Evolutionary conservation across 1,284 basidiomycete genomes (phyloP).

Genomic region (Heterobasidion occidentale): DNA sequence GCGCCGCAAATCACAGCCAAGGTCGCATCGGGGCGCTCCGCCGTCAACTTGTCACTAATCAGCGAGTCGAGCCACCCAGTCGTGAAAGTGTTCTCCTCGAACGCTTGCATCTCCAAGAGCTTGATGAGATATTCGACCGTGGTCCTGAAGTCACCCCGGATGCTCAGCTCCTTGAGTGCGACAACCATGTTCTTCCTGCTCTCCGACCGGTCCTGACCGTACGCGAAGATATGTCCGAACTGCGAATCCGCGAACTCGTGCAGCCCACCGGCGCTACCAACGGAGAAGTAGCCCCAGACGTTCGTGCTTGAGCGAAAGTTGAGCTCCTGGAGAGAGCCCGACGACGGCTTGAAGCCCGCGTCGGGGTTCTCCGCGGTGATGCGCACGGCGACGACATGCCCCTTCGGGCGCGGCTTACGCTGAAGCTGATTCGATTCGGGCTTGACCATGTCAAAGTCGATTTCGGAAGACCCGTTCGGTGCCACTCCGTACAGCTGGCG

Average conservation of each 20-base stretch:
- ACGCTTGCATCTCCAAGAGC: conserved; percentile 92
- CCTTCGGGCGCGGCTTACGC: conserved; percentile 94
- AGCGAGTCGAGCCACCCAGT: conserved; percentile 98
- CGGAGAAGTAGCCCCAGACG: conserved; percentile 99
- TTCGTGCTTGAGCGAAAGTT: conserved; percentile 99
- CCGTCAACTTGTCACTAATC: conserved; percentile 94
- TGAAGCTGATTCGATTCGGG: conserved; percentile 85
- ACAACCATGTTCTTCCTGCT: conserved; percentile 99
- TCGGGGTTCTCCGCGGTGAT: conserved; percentile 99
- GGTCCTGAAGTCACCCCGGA: conserved; percentile 97
- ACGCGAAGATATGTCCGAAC: conserved; percentile 99
- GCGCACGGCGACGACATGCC: conserved; percentile 98
- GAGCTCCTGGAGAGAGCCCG: conserved; percentile 93
- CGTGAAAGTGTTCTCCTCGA: conserved; percentile 96
- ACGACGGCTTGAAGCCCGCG: conserved; percentile 99
- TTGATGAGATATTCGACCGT: conserved; percentile 99
- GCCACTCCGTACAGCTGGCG: conserved; percentile 93
- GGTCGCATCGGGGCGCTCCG: conserved; percentile 89
- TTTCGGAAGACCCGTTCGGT: conserved; percentile 80
- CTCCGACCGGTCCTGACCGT: conserved; percentile 94
- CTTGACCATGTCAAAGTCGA: conserved; percentile 94
- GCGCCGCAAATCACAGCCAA: conserved; percentile 96
- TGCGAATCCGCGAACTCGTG: conserved; percentile 99
- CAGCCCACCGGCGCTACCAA: conserved; percentile 89
- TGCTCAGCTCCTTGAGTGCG: conserved; percentile 96